Percentiles rank a stretch among this genome's conserved stretches.
These are phyloP conservation scores for Hordeum marinum DNA, from an alignment of 176 grass and related monocot species.

Conservation along the genomic window DNA sequence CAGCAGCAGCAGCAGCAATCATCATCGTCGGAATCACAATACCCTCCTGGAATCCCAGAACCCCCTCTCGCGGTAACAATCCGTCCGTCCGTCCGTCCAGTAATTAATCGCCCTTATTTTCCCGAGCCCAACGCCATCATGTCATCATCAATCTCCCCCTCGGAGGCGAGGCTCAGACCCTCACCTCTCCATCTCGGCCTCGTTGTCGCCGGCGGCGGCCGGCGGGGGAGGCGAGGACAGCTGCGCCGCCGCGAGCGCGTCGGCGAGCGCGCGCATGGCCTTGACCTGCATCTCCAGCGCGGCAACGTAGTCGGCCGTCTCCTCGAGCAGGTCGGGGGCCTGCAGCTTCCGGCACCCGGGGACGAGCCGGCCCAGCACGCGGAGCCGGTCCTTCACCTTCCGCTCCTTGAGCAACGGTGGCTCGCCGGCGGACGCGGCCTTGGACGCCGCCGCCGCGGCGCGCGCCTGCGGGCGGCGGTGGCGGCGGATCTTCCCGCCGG, in stretches of 20 bases:
- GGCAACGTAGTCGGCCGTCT: conserved; percentile 81
- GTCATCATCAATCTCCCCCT: neutral
- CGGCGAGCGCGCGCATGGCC: conserved; percentile 77
- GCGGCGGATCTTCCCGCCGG: conserved; percentile 50
- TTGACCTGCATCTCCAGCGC: conserved; percentile 97
- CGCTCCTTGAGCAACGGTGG: conserved; percentile 18
- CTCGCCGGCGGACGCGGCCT: neutral
- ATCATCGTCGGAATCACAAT: conserved; percentile 11
- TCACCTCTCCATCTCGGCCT: conserved; percentile 41
- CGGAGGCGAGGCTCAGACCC: neutral
- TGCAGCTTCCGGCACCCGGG: conserved; percentile 86
- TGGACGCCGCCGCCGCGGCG: neutral
- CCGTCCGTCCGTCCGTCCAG: neutral
- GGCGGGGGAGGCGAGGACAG: conserved; percentile 28
- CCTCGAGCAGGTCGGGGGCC: conserved; percentile 75
- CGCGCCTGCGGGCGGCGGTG: conserved; percentile 28
- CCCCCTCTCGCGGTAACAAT: conserved; percentile 22
- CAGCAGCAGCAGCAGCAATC: neutral
- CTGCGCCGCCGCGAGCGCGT: conserved; percentile 60
- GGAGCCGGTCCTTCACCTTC: conserved; percentile 80
- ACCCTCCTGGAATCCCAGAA: conserved; percentile 6
- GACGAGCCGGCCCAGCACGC: conserved; percentile 70
- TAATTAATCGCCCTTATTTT: conserved; percentile 24
- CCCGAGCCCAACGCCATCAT: conserved; percentile 5
- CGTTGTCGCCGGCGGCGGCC: neutral